Conservation (phyloP, 2,329 filamentous ascomycete genomes). For the Exophiala sp. region DNA sequence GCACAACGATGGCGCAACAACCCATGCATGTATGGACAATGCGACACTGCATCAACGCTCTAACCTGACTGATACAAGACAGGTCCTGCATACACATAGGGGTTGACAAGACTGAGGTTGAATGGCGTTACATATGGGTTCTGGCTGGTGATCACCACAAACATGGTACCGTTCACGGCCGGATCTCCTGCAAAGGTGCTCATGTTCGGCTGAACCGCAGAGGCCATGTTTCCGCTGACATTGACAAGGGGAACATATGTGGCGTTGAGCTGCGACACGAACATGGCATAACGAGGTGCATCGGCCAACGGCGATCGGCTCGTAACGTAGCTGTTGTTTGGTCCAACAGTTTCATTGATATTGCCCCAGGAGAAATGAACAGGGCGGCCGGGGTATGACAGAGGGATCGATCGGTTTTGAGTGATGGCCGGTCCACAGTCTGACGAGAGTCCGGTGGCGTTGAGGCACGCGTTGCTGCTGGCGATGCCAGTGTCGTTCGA, state of each 20-base stretch:
- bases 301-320: slow-evolving; percentile 45
- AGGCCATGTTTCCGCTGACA: slow-evolving; percentile 52
- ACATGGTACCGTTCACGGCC: slow-evolving; percentile 70
- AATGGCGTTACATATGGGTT: slow-evolving; percentile 67
- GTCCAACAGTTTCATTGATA: slow-evolving; percentile 63
- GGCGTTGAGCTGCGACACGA: slow-evolving; percentile 70
- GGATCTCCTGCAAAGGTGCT: slow-evolving; percentile 63
- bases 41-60: slow-evolving; percentile 22
- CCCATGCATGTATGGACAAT: background rate
- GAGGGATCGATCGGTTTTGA: slow-evolving; percentile 62
- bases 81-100: slow-evolving; percentile 65
- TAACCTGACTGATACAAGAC: slow-evolving; percentile 73
- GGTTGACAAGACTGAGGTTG: slow-evolving; percentile 67
- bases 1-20: background rate
- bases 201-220: slow-evolving; percentile 66
- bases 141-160: slow-evolving; percentile 66
- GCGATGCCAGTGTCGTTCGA: slow-evolving; percentile 37
- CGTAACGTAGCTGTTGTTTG: slow-evolving; percentile 81
- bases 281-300: slow-evolving; percentile 61
- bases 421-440: slow-evolving; percentile 60
- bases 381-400: slow-evolving; percentile 67
- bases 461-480: slow-evolving; percentile 50
- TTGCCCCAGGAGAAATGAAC: slow-evolving; percentile 68
- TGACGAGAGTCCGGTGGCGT: slow-evolving; percentile 42
- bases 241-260: slow-evolving; percentile 62